Percentiles rank a stretch among this genome's conserved stretches.
These are phyloP conservation scores for Microstegium vimineum DNA, from an alignment of 176 grass and related monocot genomes.

Conservation along the genomic window DNA sequence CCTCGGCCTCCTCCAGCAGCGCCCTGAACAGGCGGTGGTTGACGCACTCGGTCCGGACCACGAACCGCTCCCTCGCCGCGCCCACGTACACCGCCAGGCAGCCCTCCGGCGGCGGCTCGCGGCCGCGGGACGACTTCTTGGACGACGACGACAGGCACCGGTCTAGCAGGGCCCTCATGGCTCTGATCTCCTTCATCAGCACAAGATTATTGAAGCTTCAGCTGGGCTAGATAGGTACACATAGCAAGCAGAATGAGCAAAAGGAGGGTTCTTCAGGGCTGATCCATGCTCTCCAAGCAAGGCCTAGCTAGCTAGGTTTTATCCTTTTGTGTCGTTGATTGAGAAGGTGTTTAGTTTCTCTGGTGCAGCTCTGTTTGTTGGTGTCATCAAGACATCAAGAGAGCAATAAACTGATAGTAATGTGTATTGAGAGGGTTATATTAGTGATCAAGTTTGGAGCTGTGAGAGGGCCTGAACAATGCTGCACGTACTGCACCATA, in stretches of 20 bases:
- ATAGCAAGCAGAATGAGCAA: background rate
- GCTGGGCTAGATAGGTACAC: background rate
- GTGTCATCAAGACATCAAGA: no score
- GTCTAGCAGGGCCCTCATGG: slow-evolving; percentile 44
- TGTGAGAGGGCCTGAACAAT: no score
- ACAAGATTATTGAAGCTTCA: background rate
- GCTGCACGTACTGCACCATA: no score
- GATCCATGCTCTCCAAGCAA: background rate
- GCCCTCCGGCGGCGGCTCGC: slow-evolving; percentile 10
- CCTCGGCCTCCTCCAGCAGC: slow-evolving; percentile 57
- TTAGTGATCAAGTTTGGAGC: no score
- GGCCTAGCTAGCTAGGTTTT: no score
- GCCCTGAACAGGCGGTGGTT: slow-evolving; percentile 54
- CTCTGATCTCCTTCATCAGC: background rate
- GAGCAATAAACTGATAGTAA: no score
- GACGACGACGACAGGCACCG: slow-evolving; percentile 28
- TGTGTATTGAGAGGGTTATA: no score
- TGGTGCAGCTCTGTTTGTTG: no score
- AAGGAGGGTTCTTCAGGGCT: background rate
- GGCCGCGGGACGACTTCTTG: background rate
- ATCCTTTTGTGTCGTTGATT: no score
- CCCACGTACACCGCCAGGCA: slow-evolving; percentile 54
- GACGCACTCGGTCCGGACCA: slow-evolving; percentile 49
- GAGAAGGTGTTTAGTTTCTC: no score
- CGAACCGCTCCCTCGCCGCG: slow-evolving; percentile 36